Percentiles rank a stretch among this genome's conserved stretches.
Conservation (phyloP, 1,284 basidiomycete species). For the Ceratobasidium sp. region DNA sequence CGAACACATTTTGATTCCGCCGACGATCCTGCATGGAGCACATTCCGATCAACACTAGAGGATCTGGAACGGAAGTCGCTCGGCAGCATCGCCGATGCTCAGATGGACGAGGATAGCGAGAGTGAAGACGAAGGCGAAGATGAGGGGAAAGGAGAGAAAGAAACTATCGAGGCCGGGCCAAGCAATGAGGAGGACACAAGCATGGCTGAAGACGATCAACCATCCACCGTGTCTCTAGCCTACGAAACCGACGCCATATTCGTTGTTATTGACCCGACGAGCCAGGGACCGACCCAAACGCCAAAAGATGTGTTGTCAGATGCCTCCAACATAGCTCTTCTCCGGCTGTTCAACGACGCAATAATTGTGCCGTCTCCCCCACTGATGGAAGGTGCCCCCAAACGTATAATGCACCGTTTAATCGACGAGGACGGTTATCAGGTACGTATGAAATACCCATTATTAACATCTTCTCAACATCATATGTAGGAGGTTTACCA, state of each 20-base stretch:
- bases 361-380: constrained; percentile 65
- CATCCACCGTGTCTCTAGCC: not conserved
- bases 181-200: constrained; percentile 45
- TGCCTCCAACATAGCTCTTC: constrained; percentile 70
- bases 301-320: constrained; percentile 45
- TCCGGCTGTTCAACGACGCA: constrained; percentile 77
- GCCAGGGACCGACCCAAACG: constrained; percentile 50
- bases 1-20: constrained; percentile 68
- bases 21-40: constrained; percentile 70
- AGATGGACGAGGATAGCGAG: constrained; percentile 49
- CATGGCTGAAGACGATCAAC: not conserved
- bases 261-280: constrained; percentile 62
- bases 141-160: constrained; percentile 46
- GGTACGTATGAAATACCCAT: not conserved
- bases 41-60: constrained; percentile 63
- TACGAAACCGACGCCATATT: constrained; percentile 56
- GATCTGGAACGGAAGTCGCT: constrained; percentile 57
- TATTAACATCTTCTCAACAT: constrained; percentile 50
- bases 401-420: constrained; percentile 47
- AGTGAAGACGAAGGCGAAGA: constrained; percentile 42
- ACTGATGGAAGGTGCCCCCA: constrained; percentile 59
- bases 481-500: constrained; percentile 74
- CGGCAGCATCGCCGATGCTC: constrained; percentile 30
- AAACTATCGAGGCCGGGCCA: constrained; percentile 47
- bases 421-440: constrained; percentile 31